Evolutionary conservation across 257 asterid species (phyloP), one percentile per base, ranked within the genome.

Genomic region (Ilex asprella): DNA sequence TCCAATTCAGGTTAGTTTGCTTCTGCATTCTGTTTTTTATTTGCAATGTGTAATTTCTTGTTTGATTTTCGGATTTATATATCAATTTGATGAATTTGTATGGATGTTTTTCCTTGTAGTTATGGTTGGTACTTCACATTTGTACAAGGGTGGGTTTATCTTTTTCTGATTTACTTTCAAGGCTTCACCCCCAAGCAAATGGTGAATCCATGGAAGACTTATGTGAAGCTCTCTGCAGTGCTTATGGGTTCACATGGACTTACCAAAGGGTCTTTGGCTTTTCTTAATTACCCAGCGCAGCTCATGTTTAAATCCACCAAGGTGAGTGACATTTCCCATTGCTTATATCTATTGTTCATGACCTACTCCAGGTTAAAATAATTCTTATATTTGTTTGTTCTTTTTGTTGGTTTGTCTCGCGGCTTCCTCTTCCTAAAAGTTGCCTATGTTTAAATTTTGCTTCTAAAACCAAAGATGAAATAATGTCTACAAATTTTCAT

Each of bases 301-400:
- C 78, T 91, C 84, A 91, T 91, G 98, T 91, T 91, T 80, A 91
- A 91, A 70, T 91, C 98, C 56, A 88, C 98, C 58, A 91, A 91
- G 96, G 98, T 91, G 54, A 49, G 54, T 12, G 16, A 12, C 54
- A 3, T 2, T 11, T 49, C 0, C 41, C 41, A 35, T 35, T 35
- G 41, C 8, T 4, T 35, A 8, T 8, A 35, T 35, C 8, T 35
- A 35, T 35, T 35, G 8, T 35, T 35, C 8, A 35, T 4, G 7
- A 35, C 5, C 5, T 3, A 4, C 5, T 35, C 8, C 7, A 4
- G 41, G 8, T 35, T 35, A 35, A 35, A 35, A 35, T 8, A 35
- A 35, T 35, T 35, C 41, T 35, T 35, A 35, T 35, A 35, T 35
- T 35, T 3, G 5, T 35, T 35, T 35, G 7, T 35, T 35, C 41